These are phyloP conservation scores for Beta macrorhiza DNA, from an alignment of 179 eudicot species.

Conservation along the genomic window DNA sequence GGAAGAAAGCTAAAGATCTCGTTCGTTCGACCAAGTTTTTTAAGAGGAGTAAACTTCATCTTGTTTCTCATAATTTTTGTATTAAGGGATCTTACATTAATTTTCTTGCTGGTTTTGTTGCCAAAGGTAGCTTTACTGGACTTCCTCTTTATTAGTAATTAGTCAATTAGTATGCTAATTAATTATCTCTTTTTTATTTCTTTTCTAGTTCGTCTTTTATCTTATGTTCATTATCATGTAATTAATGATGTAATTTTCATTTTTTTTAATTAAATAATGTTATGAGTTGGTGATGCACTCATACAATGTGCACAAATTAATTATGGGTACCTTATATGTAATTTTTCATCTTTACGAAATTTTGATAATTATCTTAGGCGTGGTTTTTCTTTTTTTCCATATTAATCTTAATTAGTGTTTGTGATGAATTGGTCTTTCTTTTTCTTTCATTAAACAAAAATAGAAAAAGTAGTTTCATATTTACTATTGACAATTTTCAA, in stretches of 20 bases:
- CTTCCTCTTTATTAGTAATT: conserved; percentile 21
- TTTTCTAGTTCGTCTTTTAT: neutral
- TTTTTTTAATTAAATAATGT: too few relatives aligned
- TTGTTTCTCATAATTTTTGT: conserved; percentile 29
- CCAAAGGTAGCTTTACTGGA: conserved; percentile 34
- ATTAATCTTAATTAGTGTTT: too few relatives aligned
- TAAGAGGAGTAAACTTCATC: conserved; percentile 26
- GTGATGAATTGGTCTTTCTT: too few relatives aligned
- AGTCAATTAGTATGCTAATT: neutral
- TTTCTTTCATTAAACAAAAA: too few relatives aligned
- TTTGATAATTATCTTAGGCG: too few relatives aligned
- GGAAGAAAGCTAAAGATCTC: conserved; percentile 26
- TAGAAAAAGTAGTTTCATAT: too few relatives aligned
- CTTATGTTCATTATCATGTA: neutral
- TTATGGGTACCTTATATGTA: too few relatives aligned
- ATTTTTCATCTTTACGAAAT: too few relatives aligned
- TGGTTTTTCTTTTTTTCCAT: too few relatives aligned
- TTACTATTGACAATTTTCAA: too few relatives aligned
- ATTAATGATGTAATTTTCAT: neutral
- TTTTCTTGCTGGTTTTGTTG: conserved; percentile 34
- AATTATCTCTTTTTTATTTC: neutral
- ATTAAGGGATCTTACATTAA: conserved; percentile 30
- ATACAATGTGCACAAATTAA: too few relatives aligned
- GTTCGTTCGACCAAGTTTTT: conserved; percentile 13
- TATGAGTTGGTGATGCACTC: too few relatives aligned